Conservation (phyloP, 805 yeast genomes). For the Starmerella potacharoeniae region DNA sequence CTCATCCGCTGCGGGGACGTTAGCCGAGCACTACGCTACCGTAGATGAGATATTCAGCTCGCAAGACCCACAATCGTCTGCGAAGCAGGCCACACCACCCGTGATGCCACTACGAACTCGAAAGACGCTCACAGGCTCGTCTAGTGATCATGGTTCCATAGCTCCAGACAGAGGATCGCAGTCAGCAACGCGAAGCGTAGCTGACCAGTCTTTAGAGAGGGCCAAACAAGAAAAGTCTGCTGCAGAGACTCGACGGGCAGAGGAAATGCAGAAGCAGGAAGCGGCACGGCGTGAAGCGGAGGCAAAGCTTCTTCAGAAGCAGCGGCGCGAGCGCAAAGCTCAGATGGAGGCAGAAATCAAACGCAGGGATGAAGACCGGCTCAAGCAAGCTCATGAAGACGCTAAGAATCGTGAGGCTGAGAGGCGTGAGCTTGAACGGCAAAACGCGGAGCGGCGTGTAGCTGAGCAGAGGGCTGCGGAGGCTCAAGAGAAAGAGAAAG, state of each 20-base stretch:
- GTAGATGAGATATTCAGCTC: constrained; percentile 11
- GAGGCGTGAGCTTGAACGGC: background rate
- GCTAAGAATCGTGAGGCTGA: background rate
- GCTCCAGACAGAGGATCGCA: background rate
- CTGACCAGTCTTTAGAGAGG: background rate
- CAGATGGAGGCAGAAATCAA: background rate
- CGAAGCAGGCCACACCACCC: background rate
- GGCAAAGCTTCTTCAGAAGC: background rate
- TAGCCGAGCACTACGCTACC: constrained; percentile 13
- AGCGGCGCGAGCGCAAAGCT: constrained; percentile 1
- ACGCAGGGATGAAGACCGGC: background rate
- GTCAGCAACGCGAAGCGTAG: background rate
- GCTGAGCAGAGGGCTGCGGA: background rate
- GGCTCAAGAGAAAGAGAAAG: background rate
- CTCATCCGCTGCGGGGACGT: constrained; percentile 14
- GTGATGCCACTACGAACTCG: constrained; percentile 1
- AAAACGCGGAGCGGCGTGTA: background rate
- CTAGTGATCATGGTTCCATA: background rate
- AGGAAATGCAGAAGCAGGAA: background rate
- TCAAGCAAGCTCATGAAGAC: background rate
- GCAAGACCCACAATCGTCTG: background rate
- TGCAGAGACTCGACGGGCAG: background rate
- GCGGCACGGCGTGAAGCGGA: background rate
- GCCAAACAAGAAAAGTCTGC: background rate
- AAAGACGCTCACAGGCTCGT: background rate